Conservation (phyloP, 768 basidiomycete genomes). For the Lentinula sp. region DNA sequence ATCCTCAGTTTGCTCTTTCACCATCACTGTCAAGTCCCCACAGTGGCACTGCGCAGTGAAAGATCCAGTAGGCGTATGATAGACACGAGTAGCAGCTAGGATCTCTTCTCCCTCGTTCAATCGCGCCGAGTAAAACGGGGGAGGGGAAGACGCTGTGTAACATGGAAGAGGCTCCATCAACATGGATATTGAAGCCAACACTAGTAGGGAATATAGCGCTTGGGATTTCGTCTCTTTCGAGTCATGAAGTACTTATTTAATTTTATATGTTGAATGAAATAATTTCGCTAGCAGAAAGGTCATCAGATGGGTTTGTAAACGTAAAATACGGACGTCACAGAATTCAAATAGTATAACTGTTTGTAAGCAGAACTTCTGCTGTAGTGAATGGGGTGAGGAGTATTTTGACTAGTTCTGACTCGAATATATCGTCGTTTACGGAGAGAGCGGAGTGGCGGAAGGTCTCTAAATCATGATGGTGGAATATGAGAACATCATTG, state of each 20-base stretch:
- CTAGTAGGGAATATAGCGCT: too few species aligned
- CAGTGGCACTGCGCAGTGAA: background rate
- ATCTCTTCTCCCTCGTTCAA: background rate
- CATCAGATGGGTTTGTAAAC: background rate
- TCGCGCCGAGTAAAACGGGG: background rate
- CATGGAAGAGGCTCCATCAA: background rate
- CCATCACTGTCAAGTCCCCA: background rate
- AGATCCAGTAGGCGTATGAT: background rate
- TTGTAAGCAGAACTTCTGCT: background rate
- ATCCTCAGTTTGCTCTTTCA: slow-evolving; percentile 3
- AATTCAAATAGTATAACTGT: background rate
- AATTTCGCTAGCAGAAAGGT: background rate
- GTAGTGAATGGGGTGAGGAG: background rate
- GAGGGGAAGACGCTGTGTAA: background rate
- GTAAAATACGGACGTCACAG: background rate
- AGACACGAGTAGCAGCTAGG: background rate
- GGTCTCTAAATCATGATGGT: background rate
- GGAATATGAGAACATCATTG: background rate
- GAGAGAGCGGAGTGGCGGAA: background rate
- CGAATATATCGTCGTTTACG: background rate
- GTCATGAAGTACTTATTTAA: too few species aligned
- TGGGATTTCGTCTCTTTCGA: too few species aligned
- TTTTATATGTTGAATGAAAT: too few species aligned
- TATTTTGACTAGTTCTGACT: background rate
- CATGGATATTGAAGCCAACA: too few species aligned